Base-by-base conservation (phyloP, 2,329 filamentous ascomycete species). In the Leptographium wingfieldii region DNA sequence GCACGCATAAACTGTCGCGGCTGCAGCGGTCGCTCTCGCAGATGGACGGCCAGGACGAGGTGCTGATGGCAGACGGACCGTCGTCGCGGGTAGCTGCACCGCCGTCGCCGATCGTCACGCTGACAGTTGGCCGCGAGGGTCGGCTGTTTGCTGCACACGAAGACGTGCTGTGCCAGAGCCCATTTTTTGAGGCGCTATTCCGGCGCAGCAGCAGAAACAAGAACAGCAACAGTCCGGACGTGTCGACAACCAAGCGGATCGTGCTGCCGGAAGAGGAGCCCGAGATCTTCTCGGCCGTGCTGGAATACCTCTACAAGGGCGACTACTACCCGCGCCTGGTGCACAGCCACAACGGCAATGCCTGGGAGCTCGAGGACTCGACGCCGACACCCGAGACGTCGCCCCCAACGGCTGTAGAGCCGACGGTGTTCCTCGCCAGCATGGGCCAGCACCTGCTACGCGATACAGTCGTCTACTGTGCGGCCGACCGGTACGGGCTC, bases 231-330 rank as follows among this genome's bases (percentile, higher is more conserved):
- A 63, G 63, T 22, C 56, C 56, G 49, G 63, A 57, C 22, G 48
- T 56, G 56, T 56, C 59, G 12, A 31, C 22, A 19, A 12, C 59
- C 82, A 89, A 83, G 83, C 90, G 83, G 73, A 86, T 83, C 78
- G 88, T 79, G 78, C 87, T 82, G 69, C 79, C 78, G 65, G 78
- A 83, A 69, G 87, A 88, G 80, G 90, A 95, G 78, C 90, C 92
- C 67, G 91, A 95, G 79, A 83, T 95, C 73, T 89, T 96, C 75
- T 95, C 90, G 72, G 92, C 88, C 69, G 80, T 96, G 69, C 90
- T 96, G 77, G 92, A 96, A 78, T 96, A 92, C 73, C 84, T 96
- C 66, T 96, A 96, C 86, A 95, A 95, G 79, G 90, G 89, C 66
- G 91, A 95, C 80, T 96, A 95, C 77, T 94, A 88, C 74, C 92